Evolutionary conservation across 2,329 filamentous ascomycete genomes (phyloP), one percentile per base, ranked within the genome.

Genomic region (Massarina eburnea): DNA sequence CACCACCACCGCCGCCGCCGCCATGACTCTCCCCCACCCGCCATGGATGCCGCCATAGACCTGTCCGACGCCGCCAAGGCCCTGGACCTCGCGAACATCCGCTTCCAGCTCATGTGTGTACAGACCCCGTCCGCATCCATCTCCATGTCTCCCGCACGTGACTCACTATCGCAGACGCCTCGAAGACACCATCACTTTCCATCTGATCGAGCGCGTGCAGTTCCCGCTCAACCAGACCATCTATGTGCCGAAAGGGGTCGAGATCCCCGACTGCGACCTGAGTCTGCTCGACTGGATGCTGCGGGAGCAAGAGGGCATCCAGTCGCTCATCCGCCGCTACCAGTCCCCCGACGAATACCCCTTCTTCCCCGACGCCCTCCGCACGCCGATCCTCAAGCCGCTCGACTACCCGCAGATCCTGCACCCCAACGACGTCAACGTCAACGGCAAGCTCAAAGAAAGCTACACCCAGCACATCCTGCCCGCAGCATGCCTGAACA

Each of bases 121-220:
- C n/a, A n/a, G n/a, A 15, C 40, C n/a, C 41, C 15, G 10, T 14
- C 33, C 12, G 27, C 12, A 14, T 14, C 27, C 27, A 30, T 6
- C 24, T 7, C 10, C 10, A 10, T 26, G 24, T 26, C 24, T 22
- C n/a, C 14, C 12, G 19, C 19, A 30, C 36, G 26, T 24, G 15
- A 33, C 58, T 66, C 41, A 64, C 52, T 8, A 21, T 8, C 29
- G 14, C 64, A 99, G 94, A 65, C 94, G 94, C 17, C 81, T 97
- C 15, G 94, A 99, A 76, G 94, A 99, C 68, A 97, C 92, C 51
- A 97, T 99, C 66, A 95, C 89, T 57, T 96, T 95, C 73, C 88
- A 96, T 73, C 79, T 99, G 30, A 97, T 97, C 65, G 94, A 99
- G 75, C 86, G 94, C 32, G 92, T 92, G n/a, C 94, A 99, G 71